These are phyloP conservation scores for Aspergillus felis DNA, from an alignment of 2,329 filamentous ascomycete genomes.

Conservation along the genomic window DNA sequence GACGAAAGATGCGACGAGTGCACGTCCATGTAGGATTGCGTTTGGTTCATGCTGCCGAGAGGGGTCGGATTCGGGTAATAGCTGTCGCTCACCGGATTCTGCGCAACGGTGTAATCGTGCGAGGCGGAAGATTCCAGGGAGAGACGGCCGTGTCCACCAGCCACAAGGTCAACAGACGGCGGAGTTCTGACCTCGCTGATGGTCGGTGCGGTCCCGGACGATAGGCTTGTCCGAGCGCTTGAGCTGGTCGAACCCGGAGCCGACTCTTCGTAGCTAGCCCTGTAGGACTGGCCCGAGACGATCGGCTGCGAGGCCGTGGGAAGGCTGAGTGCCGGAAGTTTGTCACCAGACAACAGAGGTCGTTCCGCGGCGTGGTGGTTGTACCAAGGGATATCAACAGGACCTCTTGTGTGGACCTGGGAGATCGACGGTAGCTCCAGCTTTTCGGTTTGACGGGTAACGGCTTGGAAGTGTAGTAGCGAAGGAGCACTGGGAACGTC, in stretches of 20 bases:
- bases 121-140: slow-evolving; percentile 33
- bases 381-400: slow-evolving; percentile 66
- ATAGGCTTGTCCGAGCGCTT: slow-evolving; percentile 55
- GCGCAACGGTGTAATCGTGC: slow-evolving; percentile 32
- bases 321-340: slow-evolving; percentile 66
- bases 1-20: slow-evolving; percentile 71
- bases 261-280: slow-evolving; percentile 67
- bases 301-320: slow-evolving; percentile 61
- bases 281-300: slow-evolving; percentile 70
- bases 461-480: slow-evolving; percentile 22
- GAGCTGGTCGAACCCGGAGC: slow-evolving; percentile 46
- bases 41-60: slow-evolving; percentile 70
- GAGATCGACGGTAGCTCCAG: slow-evolving; percentile 90
- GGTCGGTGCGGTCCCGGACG: slow-evolving; percentile 51
- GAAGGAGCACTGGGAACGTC: slow-evolving; percentile 15
- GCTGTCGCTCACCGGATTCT: slow-evolving; percentile 33
- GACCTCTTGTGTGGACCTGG: slow-evolving; percentile 75
- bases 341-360: slow-evolving; percentile 66
- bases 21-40: slow-evolving; percentile 80
- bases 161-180: slow-evolving; percentile 58
- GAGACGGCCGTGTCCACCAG: slow-evolving; percentile 35
- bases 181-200: slow-evolving; percentile 61
- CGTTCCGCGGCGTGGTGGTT: slow-evolving; percentile 63
- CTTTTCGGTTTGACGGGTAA: slow-evolving; percentile 66
- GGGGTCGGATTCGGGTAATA: slow-evolving; percentile 41